Evolutionary conservation across 1,284 basidiomycete genomes (phyloP).

Genomic region (Meripilus lineatus): DNA sequence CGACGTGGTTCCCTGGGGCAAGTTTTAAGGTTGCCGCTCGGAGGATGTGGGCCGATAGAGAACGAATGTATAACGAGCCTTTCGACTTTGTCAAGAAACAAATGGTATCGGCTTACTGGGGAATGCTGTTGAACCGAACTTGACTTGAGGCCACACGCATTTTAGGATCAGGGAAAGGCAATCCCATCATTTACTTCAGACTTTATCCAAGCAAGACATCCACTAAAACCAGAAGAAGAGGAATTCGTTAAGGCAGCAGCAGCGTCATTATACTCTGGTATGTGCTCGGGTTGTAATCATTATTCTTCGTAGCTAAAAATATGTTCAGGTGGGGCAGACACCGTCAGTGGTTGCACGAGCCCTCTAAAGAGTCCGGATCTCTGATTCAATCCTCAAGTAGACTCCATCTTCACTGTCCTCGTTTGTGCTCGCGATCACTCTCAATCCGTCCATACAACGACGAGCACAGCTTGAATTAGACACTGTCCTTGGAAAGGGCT

Average conservation of each 20-base stretch:
- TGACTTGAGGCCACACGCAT: background rate
- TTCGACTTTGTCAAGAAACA: conserved; percentile 28
- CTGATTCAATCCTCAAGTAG: conserved; percentile 9
- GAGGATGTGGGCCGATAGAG: conserved; percentile 26
- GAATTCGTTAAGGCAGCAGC: conserved; percentile 35
- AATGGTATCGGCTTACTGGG: conserved; percentile 22
- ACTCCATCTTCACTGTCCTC: conserved; percentile 23
- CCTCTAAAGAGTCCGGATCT: background rate
- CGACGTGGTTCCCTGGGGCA: conserved; percentile 33
- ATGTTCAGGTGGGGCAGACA: conserved; percentile 26
- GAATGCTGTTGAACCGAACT: no score
- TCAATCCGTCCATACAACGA: conserved; percentile 28
- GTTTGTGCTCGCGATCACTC: conserved; percentile 34
- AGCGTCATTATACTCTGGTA: conserved; percentile 36
- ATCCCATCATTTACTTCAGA: conserved; percentile 25
- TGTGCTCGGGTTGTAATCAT: no score
- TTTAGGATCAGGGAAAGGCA: conserved; percentile 13
- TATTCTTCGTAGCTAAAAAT: background rate
- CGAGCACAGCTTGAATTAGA: conserved; percentile 36
- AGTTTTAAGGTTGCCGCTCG: conserved; percentile 27
- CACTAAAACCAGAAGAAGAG: conserved; percentile 22
- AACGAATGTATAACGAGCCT: conserved; percentile 29
- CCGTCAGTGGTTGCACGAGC: conserved; percentile 17
- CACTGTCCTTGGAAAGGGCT: conserved; percentile 19
- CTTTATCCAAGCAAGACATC: conserved; percentile 23